Conservation (phyloP, 306 rosid genomes). For the Fagus crenata region DNA sequence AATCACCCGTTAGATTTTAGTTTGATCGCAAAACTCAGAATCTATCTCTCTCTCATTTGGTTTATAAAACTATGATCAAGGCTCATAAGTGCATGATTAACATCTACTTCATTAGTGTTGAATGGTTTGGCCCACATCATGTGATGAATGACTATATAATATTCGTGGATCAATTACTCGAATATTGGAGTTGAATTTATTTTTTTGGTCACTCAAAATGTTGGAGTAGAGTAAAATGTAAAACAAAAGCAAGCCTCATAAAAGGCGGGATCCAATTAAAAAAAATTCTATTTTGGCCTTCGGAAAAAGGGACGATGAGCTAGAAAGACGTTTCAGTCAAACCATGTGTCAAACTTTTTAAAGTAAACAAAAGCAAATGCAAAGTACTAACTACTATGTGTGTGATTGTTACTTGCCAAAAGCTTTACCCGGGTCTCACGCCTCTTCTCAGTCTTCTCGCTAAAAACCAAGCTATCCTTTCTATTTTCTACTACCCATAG, state of each 20-base stretch:
- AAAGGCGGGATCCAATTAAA: slow-evolving; percentile 29
- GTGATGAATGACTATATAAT: too few species aligned
- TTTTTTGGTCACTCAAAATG: too few species aligned
- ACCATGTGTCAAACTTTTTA: slow-evolving; percentile 34
- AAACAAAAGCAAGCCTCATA: background rate
- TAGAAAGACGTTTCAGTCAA: slow-evolving; percentile 20
- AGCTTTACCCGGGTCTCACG: slow-evolving; percentile 40
- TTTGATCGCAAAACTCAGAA: too few species aligned
- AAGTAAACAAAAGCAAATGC: slow-evolving; percentile 21
- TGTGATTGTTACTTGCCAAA: slow-evolving; percentile 6
- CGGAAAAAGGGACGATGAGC: slow-evolving; percentile 3
- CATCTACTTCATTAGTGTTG: too few species aligned
- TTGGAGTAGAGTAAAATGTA: background rate
- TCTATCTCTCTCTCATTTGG: too few species aligned
- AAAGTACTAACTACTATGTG: background rate
- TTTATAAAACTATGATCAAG: too few species aligned
- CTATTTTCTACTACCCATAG: background rate
- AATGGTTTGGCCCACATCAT: too few species aligned
- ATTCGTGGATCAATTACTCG: too few species aligned
- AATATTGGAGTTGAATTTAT: too few species aligned
- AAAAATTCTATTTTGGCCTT: slow-evolving; percentile 22
- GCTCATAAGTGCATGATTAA: too few species aligned
- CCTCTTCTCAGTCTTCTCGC: slow-evolving; percentile 4
- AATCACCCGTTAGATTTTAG: too few species aligned
- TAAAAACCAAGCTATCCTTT: slow-evolving; percentile 16